Conservation (phyloP, 1,284 basidiomycete genomes). For the Puccinia novopanici region DNA sequence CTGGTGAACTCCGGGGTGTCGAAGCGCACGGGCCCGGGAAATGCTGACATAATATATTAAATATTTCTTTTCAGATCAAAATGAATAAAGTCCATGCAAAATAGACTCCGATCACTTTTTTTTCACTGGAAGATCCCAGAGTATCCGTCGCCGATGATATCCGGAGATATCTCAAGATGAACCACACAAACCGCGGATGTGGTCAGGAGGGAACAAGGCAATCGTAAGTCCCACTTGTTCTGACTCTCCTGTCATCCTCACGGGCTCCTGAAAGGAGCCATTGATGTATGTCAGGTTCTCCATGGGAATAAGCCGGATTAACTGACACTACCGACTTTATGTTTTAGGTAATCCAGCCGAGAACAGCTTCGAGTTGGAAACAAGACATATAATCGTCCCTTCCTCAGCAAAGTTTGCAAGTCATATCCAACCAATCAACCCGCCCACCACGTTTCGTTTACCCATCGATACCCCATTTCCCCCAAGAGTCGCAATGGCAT, state of each 20-base stretch:
- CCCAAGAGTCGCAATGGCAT: slow-evolving; percentile 26
- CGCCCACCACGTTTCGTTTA: too few relatives aligned
- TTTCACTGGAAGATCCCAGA: neutral
- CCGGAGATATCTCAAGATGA: neutral
- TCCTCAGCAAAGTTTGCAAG: too few relatives aligned
- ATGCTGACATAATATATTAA: neutral
- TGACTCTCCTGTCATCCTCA: neutral
- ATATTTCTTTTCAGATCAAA: neutral
- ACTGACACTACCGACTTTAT: too few relatives aligned
- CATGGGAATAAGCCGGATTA: neutral
- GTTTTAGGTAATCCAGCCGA: too few relatives aligned
- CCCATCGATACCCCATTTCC: neutral
- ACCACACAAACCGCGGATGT: neutral
- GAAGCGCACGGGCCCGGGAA: neutral
- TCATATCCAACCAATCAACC: too few relatives aligned
- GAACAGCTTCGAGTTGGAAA: too few relatives aligned
- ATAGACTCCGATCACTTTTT: neutral
- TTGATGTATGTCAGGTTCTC: too few relatives aligned
- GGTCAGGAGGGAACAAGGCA: neutral
- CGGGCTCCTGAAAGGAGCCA: slow-evolving; percentile 1
- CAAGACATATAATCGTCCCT: too few relatives aligned
- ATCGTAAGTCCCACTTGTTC: neutral
- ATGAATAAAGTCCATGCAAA: slow-evolving; percentile 27
- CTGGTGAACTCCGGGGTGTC: neutral
- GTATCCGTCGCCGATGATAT: neutral